Conservation (phyloP, 257 asterid species). For the Nicotiana paniculata region DNA sequence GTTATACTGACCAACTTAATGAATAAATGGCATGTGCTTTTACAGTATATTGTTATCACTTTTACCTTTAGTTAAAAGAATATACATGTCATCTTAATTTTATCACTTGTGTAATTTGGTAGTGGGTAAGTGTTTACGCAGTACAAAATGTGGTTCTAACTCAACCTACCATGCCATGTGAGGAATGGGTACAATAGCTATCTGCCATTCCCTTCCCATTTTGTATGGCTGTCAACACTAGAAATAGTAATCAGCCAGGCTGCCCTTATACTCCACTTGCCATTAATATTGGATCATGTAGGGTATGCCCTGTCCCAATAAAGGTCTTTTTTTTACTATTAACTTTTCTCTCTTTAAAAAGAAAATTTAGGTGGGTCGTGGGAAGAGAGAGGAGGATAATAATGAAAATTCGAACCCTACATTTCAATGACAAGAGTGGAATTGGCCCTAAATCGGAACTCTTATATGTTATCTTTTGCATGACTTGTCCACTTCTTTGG, state of each 20-base stretch:
- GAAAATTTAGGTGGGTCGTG: background rate
- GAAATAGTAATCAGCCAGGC: background rate
- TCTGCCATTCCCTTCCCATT: background rate
- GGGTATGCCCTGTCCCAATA: background rate
- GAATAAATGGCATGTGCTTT: too few relatives aligned
- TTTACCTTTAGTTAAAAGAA: too few relatives aligned
- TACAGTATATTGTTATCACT: too few relatives aligned
- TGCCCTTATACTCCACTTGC: background rate
- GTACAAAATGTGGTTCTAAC: background rate
- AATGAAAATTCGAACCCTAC: background rate
- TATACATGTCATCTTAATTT: too few relatives aligned
- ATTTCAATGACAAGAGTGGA: background rate
- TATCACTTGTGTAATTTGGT: too few relatives aligned
- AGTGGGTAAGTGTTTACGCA: too few relatives aligned
- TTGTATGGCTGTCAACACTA: background rate
- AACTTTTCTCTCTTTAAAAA: background rate
- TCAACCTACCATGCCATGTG: background rate
- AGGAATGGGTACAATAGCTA: background rate
- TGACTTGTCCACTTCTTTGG: background rate
- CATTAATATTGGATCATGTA: conserved; percentile 4
- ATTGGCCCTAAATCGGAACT: background rate
- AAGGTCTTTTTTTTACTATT: background rate
- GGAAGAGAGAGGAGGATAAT: background rate
- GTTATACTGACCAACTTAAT: too few relatives aligned
- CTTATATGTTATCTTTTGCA: background rate